Evolutionary conservation across 495 filamentous ascomycete genomes (phyloP).

Genomic region (Trichoderma virens): DNA sequence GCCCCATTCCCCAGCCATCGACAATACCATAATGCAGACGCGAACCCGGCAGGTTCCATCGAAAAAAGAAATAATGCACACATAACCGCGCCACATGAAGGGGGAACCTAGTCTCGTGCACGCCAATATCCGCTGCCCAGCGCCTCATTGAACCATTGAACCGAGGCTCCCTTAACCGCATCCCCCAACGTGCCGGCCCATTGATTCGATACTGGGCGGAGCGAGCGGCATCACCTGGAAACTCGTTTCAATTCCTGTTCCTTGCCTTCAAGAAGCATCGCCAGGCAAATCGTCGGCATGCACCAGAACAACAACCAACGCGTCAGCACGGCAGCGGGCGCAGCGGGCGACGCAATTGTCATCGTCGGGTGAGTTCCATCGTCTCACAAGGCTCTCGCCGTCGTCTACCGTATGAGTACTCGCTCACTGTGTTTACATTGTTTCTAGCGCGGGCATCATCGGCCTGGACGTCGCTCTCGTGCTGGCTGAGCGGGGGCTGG

Average conservation of each 20-base stretch:
- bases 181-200: not conserved
- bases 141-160: not conserved
- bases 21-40: not conserved
- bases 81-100: not conserved
- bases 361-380: conserved; percentile 8
- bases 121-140: not conserved
- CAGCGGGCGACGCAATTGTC: conserved; percentile 9
- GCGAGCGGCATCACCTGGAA: not conserved
- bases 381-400: not conserved
- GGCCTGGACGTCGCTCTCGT: conserved; percentile 29
- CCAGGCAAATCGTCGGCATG: not conserved
- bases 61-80: not conserved
- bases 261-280: not conserved
- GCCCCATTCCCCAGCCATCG: too few relatives aligned
- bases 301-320: not conserved
- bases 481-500: conserved; percentile 23
- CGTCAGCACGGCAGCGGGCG: not conserved
- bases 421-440: not conserved
- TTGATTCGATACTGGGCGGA: conserved; percentile 5
- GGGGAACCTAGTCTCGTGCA: not conserved
- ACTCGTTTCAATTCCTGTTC: not conserved
- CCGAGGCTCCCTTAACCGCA: not conserved
- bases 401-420: not conserved
- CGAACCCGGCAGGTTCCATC: not conserved
- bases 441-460: conserved; percentile 21